Conservation (phyloP, 2,329 filamentous ascomycete genomes). For the Fusarium sulawesiense region DNA sequence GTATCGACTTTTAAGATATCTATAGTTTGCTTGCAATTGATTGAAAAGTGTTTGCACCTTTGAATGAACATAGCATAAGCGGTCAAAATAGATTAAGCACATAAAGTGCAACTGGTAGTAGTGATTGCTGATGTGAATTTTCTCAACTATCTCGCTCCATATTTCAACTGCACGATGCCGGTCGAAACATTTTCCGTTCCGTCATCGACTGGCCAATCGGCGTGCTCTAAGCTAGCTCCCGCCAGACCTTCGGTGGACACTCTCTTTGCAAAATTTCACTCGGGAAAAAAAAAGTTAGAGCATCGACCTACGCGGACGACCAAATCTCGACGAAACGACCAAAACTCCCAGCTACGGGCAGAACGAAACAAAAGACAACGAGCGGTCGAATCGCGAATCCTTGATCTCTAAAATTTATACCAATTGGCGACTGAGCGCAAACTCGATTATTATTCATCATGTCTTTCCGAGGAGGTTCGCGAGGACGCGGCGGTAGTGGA, state of each 20-base stretch:
- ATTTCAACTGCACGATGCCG: slow-evolving; percentile 7
- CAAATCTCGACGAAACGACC: slow-evolving; percentile 20
- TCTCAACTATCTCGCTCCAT: not conserved
- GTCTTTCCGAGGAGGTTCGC: slow-evolving; percentile 55
- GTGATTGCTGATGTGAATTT: not conserved
- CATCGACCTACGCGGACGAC: slow-evolving; percentile 33
- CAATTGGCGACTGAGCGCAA: slow-evolving; percentile 27
- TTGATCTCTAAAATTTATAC: not conserved
- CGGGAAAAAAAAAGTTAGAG: slow-evolving; percentile 42
- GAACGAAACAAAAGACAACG: slow-evolving; percentile 14
- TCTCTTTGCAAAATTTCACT: slow-evolving; percentile 49
- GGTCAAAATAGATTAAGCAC: not conserved
- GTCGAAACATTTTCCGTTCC: slow-evolving; percentile 38
- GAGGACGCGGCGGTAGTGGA: slow-evolving; percentile 51
- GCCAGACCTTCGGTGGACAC: slow-evolving; percentile 33
- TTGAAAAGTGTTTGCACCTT: slow-evolving; percentile 5
- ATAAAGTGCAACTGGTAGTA: not conserved
- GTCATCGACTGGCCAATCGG: slow-evolving; percentile 31
- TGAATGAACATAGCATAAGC: not conserved
- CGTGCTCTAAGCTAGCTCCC: slow-evolving; percentile 36
- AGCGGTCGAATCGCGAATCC: slow-evolving; percentile 16
- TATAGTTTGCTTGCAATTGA: slow-evolving; percentile 20
- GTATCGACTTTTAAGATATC: not conserved
- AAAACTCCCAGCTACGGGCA: slow-evolving; percentile 16
- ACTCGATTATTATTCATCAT: slow-evolving; percentile 42